Evolutionary conservation across 2,329 filamentous ascomycete species (phyloP), one percentile per base, ranked within the genome.

Genomic region (Tolypocladium album): DNA sequence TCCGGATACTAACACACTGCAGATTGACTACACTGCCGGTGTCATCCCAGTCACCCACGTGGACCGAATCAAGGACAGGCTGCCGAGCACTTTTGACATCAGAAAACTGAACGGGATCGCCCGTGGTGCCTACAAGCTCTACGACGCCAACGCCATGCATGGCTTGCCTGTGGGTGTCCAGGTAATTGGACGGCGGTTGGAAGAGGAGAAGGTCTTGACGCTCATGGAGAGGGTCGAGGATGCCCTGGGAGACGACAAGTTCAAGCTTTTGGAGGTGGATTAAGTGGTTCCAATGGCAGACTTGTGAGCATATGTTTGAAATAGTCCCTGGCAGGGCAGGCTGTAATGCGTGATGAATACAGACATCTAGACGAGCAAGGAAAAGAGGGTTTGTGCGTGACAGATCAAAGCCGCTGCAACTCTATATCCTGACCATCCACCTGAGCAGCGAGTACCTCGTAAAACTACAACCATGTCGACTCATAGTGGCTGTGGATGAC

Each of bases 161-260:
- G 92, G 92, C 0, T 76, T 97, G 47, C 93, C 93, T 0, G 90
- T 96, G 0, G 92, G 85, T 0, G 86, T 97, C 9, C 92, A 96
- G 73, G 80, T 96, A 31, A 87, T 96, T 0, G 91, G 91, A 0
- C 79, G 88, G 50, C 80, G 91, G 42, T 75, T 95, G 67, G 87
- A 94, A 69, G 92, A 96, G 72, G 91, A 96, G 75, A 94, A 93
- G 76, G 90, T 96, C 0, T 74, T 96, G 57, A 85, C 87, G 0
- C 80, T 88, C 17, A 96, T 96, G 91, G 81, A 87, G 73, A 81
- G 82, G 59, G 80, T 96, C 3, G 90, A 96, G 73, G 82, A 86
- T 62, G 88, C 88, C 0, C 73, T 96, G 27, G 88, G 79, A 0
- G 75, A 81, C 11, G 75, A 82, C 27, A 81, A 75, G 67, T 85